Conservation (phyloP, 495 filamentous ascomycete genomes). For the Xylaria longipes region DNA sequence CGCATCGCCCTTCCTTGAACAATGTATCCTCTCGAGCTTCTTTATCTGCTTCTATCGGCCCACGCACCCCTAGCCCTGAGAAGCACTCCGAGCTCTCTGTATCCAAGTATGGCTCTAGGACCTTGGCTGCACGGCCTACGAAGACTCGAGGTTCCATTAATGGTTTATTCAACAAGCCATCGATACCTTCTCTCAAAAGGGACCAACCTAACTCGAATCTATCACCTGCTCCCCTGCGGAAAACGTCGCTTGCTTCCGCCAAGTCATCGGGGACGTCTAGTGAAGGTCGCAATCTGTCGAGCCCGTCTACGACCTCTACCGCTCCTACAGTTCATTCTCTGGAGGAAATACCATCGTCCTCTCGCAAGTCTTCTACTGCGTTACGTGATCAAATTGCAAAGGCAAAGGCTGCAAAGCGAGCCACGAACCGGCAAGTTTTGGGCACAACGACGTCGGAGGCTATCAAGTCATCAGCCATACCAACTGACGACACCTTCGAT, state of each 20-base stretch:
- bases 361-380: slow-evolving; percentile 75
- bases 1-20: slow-evolving; percentile 26
- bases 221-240: slow-evolving; percentile 38
- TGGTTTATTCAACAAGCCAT: slow-evolving; percentile 61
- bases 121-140: slow-evolving; percentile 53
- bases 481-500: slow-evolving; percentile 59
- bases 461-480: slow-evolving; percentile 52
- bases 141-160: slow-evolving; percentile 63
- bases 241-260: slow-evolving; percentile 48
- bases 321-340: slow-evolving; percentile 45
- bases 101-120: slow-evolving; percentile 57
- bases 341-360: slow-evolving; percentile 40
- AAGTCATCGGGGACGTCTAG: slow-evolving; percentile 57
- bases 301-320: slow-evolving; percentile 49
- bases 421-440: slow-evolving; percentile 54
- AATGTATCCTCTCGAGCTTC: slow-evolving; percentile 35
- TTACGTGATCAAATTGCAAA: slow-evolving; percentile 91
- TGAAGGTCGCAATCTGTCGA: slow-evolving; percentile 50
- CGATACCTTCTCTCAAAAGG: slow-evolving; percentile 49
- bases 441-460: slow-evolving; percentile 37
- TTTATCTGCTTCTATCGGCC: slow-evolving; percentile 32
- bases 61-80: slow-evolving; percentile 51
- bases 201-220: slow-evolving; percentile 38
- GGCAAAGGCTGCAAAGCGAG: slow-evolving; percentile 83
- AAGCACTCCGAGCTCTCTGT: slow-evolving; percentile 40